These are phyloP conservation scores for Tausonia pullulans DNA, from an alignment of 1,284 basidiomycete species.

Conservation along the genomic window DNA sequence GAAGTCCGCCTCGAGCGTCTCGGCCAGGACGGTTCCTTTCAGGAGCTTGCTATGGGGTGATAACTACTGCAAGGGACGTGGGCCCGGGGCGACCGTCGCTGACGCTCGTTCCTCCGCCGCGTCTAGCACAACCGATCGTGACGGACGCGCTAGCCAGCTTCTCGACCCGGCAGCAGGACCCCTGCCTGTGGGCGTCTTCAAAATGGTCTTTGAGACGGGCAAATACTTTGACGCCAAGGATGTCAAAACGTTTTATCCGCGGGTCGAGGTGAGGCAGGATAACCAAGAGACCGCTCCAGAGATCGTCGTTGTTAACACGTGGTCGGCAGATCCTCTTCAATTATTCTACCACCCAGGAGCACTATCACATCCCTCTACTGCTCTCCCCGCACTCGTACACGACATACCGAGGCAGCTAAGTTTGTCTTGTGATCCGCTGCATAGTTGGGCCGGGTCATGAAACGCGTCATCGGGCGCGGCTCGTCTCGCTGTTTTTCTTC, in stretches of 20 bases:
- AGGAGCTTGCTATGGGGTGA: constrained; percentile 53
- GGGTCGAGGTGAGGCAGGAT: constrained; percentile 55
- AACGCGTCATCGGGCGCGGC: too few species aligned
- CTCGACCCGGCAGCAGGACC: constrained; percentile 47
- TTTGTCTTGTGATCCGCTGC: background rate
- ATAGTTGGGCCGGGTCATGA: background rate
- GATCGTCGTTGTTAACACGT: constrained; percentile 11
- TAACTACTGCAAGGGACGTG: constrained; percentile 4
- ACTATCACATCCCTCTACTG: constrained; percentile 82
- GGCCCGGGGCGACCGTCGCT: background rate
- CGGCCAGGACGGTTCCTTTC: constrained; percentile 32
- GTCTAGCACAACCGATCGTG: constrained; percentile 59
- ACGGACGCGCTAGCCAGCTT: constrained; percentile 68
- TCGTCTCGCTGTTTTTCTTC: too few species aligned
- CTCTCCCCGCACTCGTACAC: constrained; percentile 87
- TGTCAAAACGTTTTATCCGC: constrained; percentile 70
- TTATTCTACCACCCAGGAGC: constrained; percentile 56
- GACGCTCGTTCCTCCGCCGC: background rate
- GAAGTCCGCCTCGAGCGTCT: constrained; percentile 41
- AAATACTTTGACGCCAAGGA: constrained; percentile 60
- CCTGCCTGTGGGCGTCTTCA: constrained; percentile 53
- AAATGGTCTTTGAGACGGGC: constrained; percentile 71
- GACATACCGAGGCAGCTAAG: constrained; percentile 74
- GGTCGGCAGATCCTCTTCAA: constrained; percentile 57
- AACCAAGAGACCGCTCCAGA: background rate